Evolutionary conservation across 208 protist species (phyloP).

Genomic region (Naegleria fowleri): DNA sequence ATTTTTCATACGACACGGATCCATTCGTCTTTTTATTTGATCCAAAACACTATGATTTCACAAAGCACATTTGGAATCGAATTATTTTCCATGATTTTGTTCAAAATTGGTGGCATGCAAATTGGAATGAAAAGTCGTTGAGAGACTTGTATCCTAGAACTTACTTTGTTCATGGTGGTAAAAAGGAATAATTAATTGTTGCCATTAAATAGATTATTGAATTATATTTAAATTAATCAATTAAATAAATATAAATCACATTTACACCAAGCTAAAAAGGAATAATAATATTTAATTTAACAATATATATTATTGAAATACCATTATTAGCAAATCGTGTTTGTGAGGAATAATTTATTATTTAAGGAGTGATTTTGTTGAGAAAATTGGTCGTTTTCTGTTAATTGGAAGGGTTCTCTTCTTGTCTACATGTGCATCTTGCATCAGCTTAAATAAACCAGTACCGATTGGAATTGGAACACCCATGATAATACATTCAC

Average conservation of each 20-base stretch:
- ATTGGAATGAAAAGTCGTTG: not conserved
- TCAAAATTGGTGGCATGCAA: not conserved
- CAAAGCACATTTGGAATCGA: not conserved
- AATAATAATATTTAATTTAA: too few relatives aligned
- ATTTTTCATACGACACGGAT: not conserved
- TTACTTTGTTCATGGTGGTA: not conserved
- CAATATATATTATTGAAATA: too few relatives aligned
- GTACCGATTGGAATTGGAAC: constrained; percentile 91
- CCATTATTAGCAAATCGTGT: too few relatives aligned
- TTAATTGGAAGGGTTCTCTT: not conserved
- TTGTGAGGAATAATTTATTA: not conserved
- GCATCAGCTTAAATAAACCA: constrained; percentile 78
- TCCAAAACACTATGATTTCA: not conserved
- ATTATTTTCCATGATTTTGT: not conserved
- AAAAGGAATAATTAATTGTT: too few relatives aligned
- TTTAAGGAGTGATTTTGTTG: not conserved
- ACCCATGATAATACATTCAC: constrained; percentile 97
- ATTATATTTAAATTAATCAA: too few relatives aligned
- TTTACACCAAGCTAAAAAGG: too few relatives aligned
- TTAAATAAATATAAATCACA: too few relatives aligned
- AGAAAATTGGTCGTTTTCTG: not conserved
- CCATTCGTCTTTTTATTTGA: not conserved
- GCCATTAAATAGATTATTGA: too few relatives aligned
- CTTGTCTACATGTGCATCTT: constrained; percentile 40
- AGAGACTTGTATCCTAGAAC: not conserved